These are phyloP conservation scores for Rhizoclosmatium sp. DNA, from an alignment of 192 early-diverging fungal genomes.

Conservation along the genomic window DNA sequence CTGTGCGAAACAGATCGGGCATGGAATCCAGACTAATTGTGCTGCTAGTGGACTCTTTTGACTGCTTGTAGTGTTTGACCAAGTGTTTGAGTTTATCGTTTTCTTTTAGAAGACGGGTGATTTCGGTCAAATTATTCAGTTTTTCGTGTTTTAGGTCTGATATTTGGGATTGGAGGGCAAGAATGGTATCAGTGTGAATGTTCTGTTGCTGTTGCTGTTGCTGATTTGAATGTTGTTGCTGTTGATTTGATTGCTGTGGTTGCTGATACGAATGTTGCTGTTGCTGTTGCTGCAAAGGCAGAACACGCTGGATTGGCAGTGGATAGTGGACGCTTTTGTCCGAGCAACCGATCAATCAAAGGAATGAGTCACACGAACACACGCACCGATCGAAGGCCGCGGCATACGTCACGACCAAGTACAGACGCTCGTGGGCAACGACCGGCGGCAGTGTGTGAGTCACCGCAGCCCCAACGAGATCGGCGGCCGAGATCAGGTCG, in stretches of 20 bases:
- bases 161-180: constrained; percentile 30
- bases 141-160: constrained; percentile 31
- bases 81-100: constrained; percentile 54
- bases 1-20: constrained; percentile 8
- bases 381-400: constrained; percentile 58
- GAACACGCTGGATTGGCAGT: constrained; percentile 45
- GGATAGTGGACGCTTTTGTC: constrained; percentile 61
- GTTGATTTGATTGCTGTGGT: neutral
- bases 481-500: constrained; percentile 45
- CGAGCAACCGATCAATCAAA: neutral
- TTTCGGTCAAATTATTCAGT: constrained; percentile 41
- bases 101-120: constrained; percentile 48
- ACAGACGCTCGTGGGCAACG: constrained; percentile 33
- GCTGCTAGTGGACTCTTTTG: constrained; percentile 1
- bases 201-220: neutral
- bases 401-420: constrained; percentile 60
- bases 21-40: neutral
- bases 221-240: neutral
- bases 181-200: neutral
- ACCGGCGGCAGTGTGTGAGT: neutral
- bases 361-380: neutral
- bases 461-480: constrained; percentile 13
- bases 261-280: neutral
- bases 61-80: constrained; percentile 41
- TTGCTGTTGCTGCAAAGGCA: neutral